Base-by-base conservation (phyloP, 2,329 filamentous ascomycete species). In the Fusarium burgessii region DNA sequence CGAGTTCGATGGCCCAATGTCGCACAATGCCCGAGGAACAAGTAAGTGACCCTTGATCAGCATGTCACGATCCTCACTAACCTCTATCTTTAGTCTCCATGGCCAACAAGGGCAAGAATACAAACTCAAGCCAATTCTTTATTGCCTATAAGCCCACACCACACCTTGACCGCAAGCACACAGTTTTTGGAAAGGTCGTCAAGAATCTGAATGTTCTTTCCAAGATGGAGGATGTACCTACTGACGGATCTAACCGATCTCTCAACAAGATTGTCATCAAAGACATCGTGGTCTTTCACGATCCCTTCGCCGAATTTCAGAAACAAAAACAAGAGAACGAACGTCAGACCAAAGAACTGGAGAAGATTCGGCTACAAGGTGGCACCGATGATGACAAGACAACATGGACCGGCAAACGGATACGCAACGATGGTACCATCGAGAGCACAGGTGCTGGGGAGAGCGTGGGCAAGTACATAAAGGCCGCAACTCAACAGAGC, bases 91-190 rank as follows among this genome's bases (percentile, higher is more conserved):
- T 54, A 81, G 80, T 82, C 29, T 94, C 92, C 73, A 99, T 99
- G 96, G 96, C 96, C 42, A 99, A 99, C 82, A 99, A 99, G 79
- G 96, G 96, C 63, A 98, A 98, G 78, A 95, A 98, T 78, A 98
- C 95, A 25, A 99, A 99, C 82, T 96, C 93, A 12, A 93, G 90
- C 74, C 96, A 99, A 81, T 99, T 91, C 79, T 99, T 98, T 85
- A 92, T 99, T 78, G 93, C 92, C 0, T 99, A 99, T 80, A 91
- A 93, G 54, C 86, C 92, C 2, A 89, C 91, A 1, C 91, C 92
- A 70, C 96, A 99, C 82, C 87, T 99, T 2, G 94, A 99, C 80
- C 88, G 91, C 65, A 99, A 99, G 78, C 96, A 99, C 81, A 98
- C 96, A n/a, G 93, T 99, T 42, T 99, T 99, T 77, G 96, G 92